Percentiles rank a stretch among this genome's conserved stretches.
These are phyloP conservation scores for Chenopodium berlandieri DNA, from an alignment of 148 eudicot species.

Conservation along the genomic window DNA sequence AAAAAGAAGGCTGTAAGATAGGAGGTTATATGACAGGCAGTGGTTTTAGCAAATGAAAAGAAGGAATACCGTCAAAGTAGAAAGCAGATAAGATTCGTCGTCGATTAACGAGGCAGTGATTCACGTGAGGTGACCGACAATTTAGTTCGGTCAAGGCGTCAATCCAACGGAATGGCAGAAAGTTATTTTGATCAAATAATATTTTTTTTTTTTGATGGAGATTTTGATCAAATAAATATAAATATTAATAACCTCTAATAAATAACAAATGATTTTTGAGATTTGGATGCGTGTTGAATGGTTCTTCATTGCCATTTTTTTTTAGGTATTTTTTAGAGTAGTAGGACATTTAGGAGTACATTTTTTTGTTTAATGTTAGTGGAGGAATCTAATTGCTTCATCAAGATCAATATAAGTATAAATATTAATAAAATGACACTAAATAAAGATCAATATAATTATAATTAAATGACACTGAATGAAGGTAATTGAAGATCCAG, in stretches of 20 bases:
- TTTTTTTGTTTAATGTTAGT: no score
- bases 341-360: background rate
- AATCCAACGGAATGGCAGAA: background rate
- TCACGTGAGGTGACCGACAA: slow-evolving; percentile 30
- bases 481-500: no score
- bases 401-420: no score
- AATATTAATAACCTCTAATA: no score
- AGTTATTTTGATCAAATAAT: background rate
- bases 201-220: no score
- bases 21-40: background rate
- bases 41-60: background rate
- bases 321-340: background rate
- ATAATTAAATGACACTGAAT: no score
- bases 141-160: slow-evolving; percentile 7
- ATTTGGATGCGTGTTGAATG: background rate
- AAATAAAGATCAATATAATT: no score
- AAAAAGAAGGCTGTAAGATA: background rate
- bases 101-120: slow-evolving; percentile 10
- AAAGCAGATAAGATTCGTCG: slow-evolving; percentile 17
- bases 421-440: no score
- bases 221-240: no score
- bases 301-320: background rate
- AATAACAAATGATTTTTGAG: background rate
- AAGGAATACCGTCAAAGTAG: background rate
- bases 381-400: background rate